These are phyloP conservation scores for Quercus dentata DNA, from an alignment of 306 rosid genomes.

Conservation along the genomic window DNA sequence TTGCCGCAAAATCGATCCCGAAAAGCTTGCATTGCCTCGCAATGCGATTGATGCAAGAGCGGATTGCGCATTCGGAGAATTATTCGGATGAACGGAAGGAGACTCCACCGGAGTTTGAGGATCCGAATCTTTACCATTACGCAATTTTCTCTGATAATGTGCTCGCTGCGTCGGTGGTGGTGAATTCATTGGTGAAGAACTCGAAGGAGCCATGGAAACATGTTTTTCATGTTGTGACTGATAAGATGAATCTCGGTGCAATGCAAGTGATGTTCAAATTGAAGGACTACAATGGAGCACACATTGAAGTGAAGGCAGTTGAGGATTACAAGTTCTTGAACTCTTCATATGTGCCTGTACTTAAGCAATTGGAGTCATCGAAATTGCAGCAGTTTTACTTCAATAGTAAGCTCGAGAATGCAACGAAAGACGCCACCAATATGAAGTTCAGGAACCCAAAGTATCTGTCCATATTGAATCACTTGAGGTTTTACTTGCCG, in stretches of 20 bases:
- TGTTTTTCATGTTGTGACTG: constrained; percentile 85
- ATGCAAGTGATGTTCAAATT: constrained; percentile 86
- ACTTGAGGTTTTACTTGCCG: constrained; percentile 79
- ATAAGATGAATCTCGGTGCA: constrained; percentile 89
- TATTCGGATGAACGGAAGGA: constrained; percentile 61
- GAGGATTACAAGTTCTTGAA: constrained; percentile 83
- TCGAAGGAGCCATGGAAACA: constrained; percentile 87
- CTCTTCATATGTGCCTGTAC: constrained; percentile 79
- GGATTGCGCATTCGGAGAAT: constrained; percentile 65
- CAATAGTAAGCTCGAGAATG: constrained; percentile 84
- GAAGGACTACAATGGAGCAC: constrained; percentile 69
- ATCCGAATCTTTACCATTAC: constrained; percentile 73
- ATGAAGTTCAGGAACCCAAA: constrained; percentile 92
- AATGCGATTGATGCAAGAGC: constrained; percentile 74
- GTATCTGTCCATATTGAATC: constrained; percentile 75
- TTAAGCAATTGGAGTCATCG: constrained; percentile 69
- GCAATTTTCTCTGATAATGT: constrained; percentile 82
- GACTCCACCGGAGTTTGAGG: constrained; percentile 55
- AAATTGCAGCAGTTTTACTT: constrained; percentile 71
- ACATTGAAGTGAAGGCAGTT: constrained; percentile 77
- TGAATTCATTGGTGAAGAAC: constrained; percentile 69
- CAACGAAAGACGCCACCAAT: constrained; percentile 77
- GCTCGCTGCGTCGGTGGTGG: constrained; percentile 78
- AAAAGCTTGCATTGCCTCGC: constrained; percentile 74
- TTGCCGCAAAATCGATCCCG: constrained; percentile 86